These are phyloP conservation scores for Roridomyces roridus DNA, from an alignment of 768 basidiomycete species.

Conservation along the genomic window DNA sequence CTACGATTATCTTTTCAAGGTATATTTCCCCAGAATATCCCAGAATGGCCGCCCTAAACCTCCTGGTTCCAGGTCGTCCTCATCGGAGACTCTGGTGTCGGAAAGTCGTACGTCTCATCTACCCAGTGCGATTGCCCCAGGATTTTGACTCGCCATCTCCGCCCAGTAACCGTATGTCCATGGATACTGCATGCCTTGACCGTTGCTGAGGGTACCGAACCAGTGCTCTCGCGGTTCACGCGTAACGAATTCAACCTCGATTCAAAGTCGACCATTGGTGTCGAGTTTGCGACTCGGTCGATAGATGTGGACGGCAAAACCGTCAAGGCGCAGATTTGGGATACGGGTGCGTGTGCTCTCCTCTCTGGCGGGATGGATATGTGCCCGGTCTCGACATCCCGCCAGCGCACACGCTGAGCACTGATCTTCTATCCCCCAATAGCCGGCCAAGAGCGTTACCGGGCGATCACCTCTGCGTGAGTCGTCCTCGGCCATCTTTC, in stretches of 20 bases:
- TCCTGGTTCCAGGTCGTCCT: constrained; percentile 81
- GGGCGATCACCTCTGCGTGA: constrained; percentile 96
- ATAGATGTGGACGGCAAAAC: constrained; percentile 97
- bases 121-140: constrained; percentile 2
- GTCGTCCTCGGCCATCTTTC: constrained; percentile 28
- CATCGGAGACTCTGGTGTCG: constrained; percentile 98
- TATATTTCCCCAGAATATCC: constrained; percentile 36
- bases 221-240: constrained; percentile 99
- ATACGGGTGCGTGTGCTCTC: constrained; percentile 74
- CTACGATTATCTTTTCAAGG: constrained; percentile 99
- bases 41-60: constrained; percentile 13
- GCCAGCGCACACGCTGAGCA: neutral
- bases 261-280: constrained; percentile 98
- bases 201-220: constrained; percentile 1
- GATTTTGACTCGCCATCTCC: neutral
- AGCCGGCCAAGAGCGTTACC: constrained; percentile 98
- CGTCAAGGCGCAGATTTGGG: constrained; percentile 99
- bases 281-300: constrained; percentile 97
- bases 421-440: constrained; percentile 15
- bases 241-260: constrained; percentile 99
- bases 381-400: neutral
- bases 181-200: neutral
- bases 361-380: constrained; percentile 8
- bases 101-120: constrained; percentile 88
- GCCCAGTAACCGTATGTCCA: constrained; percentile 40